Base-by-base conservation (phyloP, 2,329 filamentous ascomycete genomes). In the Xylariaceae sp. region DNA sequence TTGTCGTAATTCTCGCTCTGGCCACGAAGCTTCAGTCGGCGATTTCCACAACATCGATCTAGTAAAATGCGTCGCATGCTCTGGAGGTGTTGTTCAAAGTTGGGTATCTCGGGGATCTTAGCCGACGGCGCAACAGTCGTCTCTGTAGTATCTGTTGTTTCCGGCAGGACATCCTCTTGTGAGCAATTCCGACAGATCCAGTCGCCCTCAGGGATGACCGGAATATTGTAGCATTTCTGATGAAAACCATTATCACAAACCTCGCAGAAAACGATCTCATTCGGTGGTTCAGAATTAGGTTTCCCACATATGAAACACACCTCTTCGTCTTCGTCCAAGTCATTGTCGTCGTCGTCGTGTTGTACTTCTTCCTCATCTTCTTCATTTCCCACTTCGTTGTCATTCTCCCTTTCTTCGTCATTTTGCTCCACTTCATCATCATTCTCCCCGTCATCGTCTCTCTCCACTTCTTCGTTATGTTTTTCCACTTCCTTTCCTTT, bases 1-100 rank as follows among this genome's bases (percentile, higher is more conserved):
- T 95, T 95, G 15, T 83, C 79, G 64, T 83, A 79, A 9, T 82
- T 79, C 55, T 88, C 85, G 11, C 82, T 78, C 64, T 86, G 82
- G 0, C 81, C 83, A 56, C 77, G 77, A 51, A 86, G 76, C 60
- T 78, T 82, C 51, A 87, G 77, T 4, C 78, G 76, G 30, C 80
- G 78, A 53, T 77, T 78, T 1, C 85, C 84, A 0, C 81, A 80
- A 66, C 85, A 84, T 23, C 82, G 79, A 66, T 86, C 82, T 9
- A 87, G 66, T 10, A 88, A 68, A 7, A 84, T 75, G 6, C 83
- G 77, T 66, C 87, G 83, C 65, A 82, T 75, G 4, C 72, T 72
- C 23, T 74, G 74, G 3, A 88, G 67, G 69, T 88, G 84, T 13
- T 75, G 72, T 44, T 81, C 82, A 44, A 87, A 78, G 63, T 86